phyloP scores from a whole-genome alignment of 2,329 filamentous ascomycete species.

The Pseudogymnoascus sp. region DNA sequence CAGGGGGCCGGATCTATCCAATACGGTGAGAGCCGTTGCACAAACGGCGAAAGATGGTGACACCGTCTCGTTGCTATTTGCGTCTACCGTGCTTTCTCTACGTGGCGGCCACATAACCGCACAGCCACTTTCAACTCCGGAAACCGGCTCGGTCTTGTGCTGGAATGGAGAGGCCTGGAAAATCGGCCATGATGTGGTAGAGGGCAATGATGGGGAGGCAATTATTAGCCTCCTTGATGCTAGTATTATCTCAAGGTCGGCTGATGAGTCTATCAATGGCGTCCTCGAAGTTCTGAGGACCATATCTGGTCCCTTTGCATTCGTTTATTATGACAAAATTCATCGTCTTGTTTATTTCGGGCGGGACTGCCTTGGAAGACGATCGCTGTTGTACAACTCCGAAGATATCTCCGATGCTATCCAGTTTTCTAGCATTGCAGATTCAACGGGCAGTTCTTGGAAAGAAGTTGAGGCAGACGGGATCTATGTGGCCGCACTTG shows the following conservation, averaged over 20 bases:
- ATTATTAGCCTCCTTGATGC: slow-evolving; percentile 55
- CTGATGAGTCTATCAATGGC: slow-evolving; percentile 23
- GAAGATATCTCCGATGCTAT: slow-evolving; percentile 39
- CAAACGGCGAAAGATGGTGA: slow-evolving; percentile 17
- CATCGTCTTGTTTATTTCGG: slow-evolving; percentile 67
- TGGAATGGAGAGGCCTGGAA: slow-evolving; percentile 99
- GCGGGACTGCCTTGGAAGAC: slow-evolving; percentile 77
- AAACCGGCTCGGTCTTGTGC: slow-evolving; percentile 63
- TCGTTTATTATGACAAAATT: slow-evolving; percentile 68
- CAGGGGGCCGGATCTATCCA: slow-evolving; percentile 48
- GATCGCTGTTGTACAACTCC: slow-evolving; percentile 65
- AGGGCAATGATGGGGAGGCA: slow-evolving; percentile 69
- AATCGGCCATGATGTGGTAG: slow-evolving; percentile 48
- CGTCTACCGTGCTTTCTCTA: slow-evolving; percentile 85
- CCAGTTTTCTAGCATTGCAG: slow-evolving; percentile 65
- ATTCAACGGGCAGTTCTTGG: slow-evolving; percentile 50
- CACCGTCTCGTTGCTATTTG: slow-evolving; percentile 51
- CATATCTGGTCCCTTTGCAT: slow-evolving; percentile 80
- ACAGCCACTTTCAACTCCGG: slow-evolving; percentile 63
- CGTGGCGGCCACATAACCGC: slow-evolving; percentile 62
- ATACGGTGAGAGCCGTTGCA: not conserved
- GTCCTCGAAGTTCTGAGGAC: slow-evolving; percentile 49
- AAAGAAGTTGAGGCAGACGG: slow-evolving; percentile 79
- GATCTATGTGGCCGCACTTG: slow-evolving; percentile 47
- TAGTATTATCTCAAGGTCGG: slow-evolving; percentile 16